phyloP scores from a whole-genome alignment of 805 yeast species.

The Pichia californica region DNA sequence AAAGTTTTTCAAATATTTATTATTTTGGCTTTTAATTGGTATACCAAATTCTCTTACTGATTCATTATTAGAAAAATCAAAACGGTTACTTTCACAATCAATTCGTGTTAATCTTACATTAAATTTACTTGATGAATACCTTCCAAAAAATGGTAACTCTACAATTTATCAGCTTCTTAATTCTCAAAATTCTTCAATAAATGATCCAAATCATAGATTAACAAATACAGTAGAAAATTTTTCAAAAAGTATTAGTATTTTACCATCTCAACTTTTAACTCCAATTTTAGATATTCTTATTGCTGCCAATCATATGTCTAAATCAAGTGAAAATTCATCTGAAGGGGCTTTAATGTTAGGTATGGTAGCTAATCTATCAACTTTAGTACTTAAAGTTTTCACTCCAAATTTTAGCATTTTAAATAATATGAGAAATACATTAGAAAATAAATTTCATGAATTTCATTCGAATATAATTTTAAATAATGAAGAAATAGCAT shows the following conservation, averaged over 20 bases:
- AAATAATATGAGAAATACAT: conserved; percentile 65
- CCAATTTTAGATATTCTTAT: conserved; percentile 75
- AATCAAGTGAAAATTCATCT: conserved; percentile 59
- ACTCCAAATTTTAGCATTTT: conserved; percentile 88
- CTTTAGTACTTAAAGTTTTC: conserved; percentile 61
- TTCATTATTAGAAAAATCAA: conserved; percentile 58
- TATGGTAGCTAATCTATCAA: conserved; percentile 72
- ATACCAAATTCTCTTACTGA: conserved; percentile 80
- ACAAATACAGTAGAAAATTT: conserved; percentile 75
- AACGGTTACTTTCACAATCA: conserved; percentile 47
- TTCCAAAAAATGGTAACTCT: conserved; percentile 63
- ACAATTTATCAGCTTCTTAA: conserved; percentile 70
- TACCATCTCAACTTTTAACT: conserved; percentile 78
- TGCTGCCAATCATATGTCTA: conserved; percentile 72
- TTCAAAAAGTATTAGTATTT: conserved; percentile 59
- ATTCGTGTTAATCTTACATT: conserved; percentile 62
- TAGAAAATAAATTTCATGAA: conserved; percentile 80
- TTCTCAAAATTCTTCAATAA: conserved; percentile 30
- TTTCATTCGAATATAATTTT: conserved; percentile 75
- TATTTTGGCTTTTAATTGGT: conserved; percentile 78
- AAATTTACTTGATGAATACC: conserved; percentile 59
- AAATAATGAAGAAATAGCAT: conserved; percentile 81
- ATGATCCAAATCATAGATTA: conserved; percentile 77
- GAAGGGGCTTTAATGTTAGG: conserved; percentile 79
- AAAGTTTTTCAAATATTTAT: conserved; percentile 54